These are phyloP conservation scores for Cyclotella atomus DNA, from an alignment of 108 stramenopile genomes.

Conservation along the genomic window DNA sequence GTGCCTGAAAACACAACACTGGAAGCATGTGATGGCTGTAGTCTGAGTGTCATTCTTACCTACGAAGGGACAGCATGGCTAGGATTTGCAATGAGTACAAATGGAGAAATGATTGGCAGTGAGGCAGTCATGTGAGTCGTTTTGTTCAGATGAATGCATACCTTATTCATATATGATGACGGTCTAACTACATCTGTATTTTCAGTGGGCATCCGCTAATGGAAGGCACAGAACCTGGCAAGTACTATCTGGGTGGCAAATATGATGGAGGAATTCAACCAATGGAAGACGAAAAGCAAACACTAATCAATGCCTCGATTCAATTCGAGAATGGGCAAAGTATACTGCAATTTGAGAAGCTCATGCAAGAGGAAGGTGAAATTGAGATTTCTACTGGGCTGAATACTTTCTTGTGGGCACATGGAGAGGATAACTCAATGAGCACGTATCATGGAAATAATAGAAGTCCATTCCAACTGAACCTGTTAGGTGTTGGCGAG, in stretches of 20 bases:
- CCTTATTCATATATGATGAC: too few relatives aligned
- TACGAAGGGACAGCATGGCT: conserved; percentile 46
- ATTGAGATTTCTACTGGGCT: conserved; percentile 42
- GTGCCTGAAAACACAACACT: neutral
- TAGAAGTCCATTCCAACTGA: neutral
- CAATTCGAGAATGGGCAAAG: conserved; percentile 48
- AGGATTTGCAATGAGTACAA: conserved; percentile 41
- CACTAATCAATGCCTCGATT: conserved; percentile 59
- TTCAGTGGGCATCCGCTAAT: conserved; percentile 4
- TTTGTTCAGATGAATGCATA: neutral
- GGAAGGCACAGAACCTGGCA: neutral
- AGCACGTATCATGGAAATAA: conserved; percentile 1
- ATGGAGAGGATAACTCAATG: conserved; percentile 41
- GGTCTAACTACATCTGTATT: too few relatives aligned
- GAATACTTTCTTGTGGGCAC: conserved; percentile 57
- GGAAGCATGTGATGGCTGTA: conserved; percentile 15
- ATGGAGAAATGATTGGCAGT: conserved; percentile 52
- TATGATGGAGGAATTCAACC: conserved; percentile 34
- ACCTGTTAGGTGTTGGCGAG: neutral
- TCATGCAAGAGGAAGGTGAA: conserved; percentile 55
- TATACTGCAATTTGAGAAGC: conserved; percentile 66
- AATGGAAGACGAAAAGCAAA: conserved; percentile 51
- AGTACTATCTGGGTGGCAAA: conserved; percentile 16
- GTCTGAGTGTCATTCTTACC: conserved; percentile 11
- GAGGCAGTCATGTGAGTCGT: conserved; percentile 54